Conservation (phyloP, 108 stramenopile species). For the Nitzschia sp. region DNA sequence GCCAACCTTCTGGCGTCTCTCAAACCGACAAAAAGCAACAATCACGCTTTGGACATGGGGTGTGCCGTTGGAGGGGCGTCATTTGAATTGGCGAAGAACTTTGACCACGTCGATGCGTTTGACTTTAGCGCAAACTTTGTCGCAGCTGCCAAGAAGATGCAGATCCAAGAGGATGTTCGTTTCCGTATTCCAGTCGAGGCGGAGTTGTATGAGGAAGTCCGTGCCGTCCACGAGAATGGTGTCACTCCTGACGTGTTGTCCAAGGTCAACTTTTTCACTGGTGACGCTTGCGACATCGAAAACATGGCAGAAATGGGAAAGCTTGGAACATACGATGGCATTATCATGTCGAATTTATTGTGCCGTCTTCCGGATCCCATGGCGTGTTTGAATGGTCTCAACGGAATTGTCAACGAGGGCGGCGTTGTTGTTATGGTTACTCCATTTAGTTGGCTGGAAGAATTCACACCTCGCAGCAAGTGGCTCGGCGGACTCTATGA, state of each 20-base stretch:
- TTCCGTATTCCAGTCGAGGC: conserved; percentile 87
- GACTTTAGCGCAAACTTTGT: conserved; percentile 88
- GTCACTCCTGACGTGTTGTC: conserved; percentile 45
- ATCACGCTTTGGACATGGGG: conserved; percentile 82
- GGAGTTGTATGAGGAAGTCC: conserved; percentile 61
- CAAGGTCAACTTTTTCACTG: conserved; percentile 82
- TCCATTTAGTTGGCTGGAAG: conserved; percentile 91
- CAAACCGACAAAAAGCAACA: conserved; percentile 53
- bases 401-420: conserved; percentile 74
- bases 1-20: conserved; percentile 53
- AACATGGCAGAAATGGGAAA: conserved; percentile 46
- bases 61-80: conserved; percentile 93
- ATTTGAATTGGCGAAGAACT: conserved; percentile 83
- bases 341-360: conserved; percentile 89
- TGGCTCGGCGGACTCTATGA: conserved; percentile 87
- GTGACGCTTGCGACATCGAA: conserved; percentile 84
- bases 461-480: conserved; percentile 84
- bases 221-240: conserved; percentile 62
- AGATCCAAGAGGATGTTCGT: conserved; percentile 52
- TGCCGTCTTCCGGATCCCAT: conserved; percentile 91
- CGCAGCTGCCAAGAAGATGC: conserved; percentile 78
- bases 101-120: conserved; percentile 89
- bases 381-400: conserved; percentile 79
- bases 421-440: conserved; percentile 91
- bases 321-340: conserved; percentile 88